These are phyloP conservation scores for Naganishia onofrii DNA, from an alignment of 768 basidiomycete species.

Conservation along the genomic window DNA sequence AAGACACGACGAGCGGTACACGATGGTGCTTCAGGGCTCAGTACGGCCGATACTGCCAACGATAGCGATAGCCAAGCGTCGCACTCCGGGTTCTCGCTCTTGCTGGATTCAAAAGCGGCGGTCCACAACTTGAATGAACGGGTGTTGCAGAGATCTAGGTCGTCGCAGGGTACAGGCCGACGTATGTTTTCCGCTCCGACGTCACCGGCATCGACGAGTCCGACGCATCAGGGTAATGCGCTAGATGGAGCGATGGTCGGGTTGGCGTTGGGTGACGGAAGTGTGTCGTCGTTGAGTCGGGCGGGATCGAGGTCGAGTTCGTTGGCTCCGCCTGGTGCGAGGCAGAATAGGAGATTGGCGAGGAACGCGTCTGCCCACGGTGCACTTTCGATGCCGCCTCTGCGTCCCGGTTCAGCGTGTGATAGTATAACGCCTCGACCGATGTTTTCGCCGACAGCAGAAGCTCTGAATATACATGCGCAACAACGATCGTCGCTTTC, in stretches of 20 bases:
- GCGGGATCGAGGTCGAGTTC: neutral
- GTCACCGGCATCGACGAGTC: conserved; percentile 22
- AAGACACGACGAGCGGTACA: conserved; percentile 2
- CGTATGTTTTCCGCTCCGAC: conserved; percentile 29
- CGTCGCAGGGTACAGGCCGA: neutral
- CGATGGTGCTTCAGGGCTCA: neutral
- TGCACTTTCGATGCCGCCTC: neutral
- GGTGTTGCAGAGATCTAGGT: conserved; percentile 1
- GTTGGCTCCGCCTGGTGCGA: conserved; percentile 13
- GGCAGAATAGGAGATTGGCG: conserved; percentile 12
- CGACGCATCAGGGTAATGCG: conserved; percentile 7
- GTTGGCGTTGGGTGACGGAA: neutral
- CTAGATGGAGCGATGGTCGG: neutral
- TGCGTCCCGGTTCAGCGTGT: conserved; percentile 4
- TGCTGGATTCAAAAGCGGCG: neutral
- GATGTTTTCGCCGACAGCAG: conserved; percentile 26
- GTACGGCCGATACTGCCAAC: neutral
- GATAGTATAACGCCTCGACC: conserved; percentile 15
- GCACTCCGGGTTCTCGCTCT: conserved; percentile 24
- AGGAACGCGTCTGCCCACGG: conserved; percentile 18
- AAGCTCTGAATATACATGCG: conserved; percentile 18
- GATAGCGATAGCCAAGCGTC: conserved; percentile 18
- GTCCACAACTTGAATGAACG: conserved; percentile 17
- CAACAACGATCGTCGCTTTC: conserved; percentile 20
- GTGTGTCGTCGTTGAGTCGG: conserved; percentile 9